These are phyloP conservation scores for Ogataea trehalophila DNA, from an alignment of 805 yeast genomes.

Conservation along the genomic window DNA sequence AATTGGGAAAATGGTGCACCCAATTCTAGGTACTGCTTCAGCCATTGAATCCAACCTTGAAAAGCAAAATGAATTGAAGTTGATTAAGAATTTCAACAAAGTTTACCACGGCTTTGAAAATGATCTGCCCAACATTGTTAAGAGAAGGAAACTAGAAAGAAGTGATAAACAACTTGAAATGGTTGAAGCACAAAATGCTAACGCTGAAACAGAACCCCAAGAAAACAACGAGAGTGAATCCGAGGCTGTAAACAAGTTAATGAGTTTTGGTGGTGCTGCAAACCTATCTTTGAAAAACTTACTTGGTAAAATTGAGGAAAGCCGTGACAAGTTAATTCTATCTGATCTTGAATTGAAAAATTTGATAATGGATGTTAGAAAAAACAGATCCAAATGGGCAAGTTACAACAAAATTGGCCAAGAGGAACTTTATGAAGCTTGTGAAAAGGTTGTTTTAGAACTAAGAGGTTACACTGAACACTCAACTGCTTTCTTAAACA, in stretches of 20 bases:
- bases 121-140: constrained; percentile 69
- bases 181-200: constrained; percentile 21
- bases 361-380: constrained; percentile 86
- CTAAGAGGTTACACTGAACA: constrained; percentile 91
- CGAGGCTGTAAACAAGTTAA: constrained; percentile 24
- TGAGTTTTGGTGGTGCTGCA: constrained; percentile 56
- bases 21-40: constrained; percentile 31
- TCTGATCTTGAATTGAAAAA: constrained; percentile 81
- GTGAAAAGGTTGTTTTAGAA: constrained; percentile 91
- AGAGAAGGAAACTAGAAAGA: constrained; percentile 72
- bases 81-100: constrained; percentile 62
- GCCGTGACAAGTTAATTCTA: constrained; percentile 68
- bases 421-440: constrained; percentile 95
- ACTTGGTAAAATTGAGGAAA: constrained; percentile 68
- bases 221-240: constrained; percentile 19
- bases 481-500: constrained; percentile 90
- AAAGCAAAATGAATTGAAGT: constrained; percentile 31
- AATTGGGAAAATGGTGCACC: constrained; percentile 31
- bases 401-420: constrained; percentile 94
- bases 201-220: constrained; percentile 10
- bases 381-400: constrained; percentile 96
- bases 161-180: constrained; percentile 66
- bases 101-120: constrained; percentile 74
- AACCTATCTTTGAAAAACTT: constrained; percentile 76
- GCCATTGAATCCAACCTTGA: constrained; percentile 40